Evolutionary conservation across 352 stramenopile species (phyloP), one percentile per base, ranked within the genome.

Genomic region (Globisporangium paroecandrum): DNA sequence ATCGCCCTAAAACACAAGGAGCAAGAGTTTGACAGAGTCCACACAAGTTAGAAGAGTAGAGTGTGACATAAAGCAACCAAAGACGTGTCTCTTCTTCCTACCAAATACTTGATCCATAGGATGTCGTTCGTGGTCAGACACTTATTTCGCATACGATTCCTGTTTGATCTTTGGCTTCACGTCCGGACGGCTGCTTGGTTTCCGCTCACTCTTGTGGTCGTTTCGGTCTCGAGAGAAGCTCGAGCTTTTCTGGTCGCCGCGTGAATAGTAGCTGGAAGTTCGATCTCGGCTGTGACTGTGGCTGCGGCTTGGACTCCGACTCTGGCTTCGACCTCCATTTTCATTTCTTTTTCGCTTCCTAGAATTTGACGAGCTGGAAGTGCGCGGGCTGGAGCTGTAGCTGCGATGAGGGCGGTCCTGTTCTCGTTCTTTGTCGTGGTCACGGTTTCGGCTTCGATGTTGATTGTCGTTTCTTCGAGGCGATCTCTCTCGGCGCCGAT

Each of bases 241-340:
- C 46, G 67, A 57, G 22, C 32, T 70, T 46, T 62, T 62, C 38
- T 61, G 49, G 9, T 70, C 57, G 6, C 46, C 47, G 22, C 51
- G 55, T 9, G 53, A 62, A 36, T 64, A 64, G 60, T 68, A 68
- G 43, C 54, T 65, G 29, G 67, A 72, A n/a, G 55, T 55, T 27
- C 60, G 55, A 55, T 70, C 68, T 72, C 74, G 71, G 51, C 77
- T 85, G 32, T 72, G 59, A 51, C 78, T 87, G 64, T 75, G 74
- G 54, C 74, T 83, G n/a, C 69, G 82, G 43, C 71, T 87, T 41
- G 73, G 75, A 20, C 72, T 85, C 0, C 70, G 77, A 69, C 79
- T 89, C 43, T 66, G 70, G 7, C 58, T 73, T 12, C 75, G 76
- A 25, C 65, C 69, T 29, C 56, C 49, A 54, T 63, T 83, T 62